Base-by-base conservation (phyloP, 495 filamentous ascomycete species). In the Penicillium cosmopolitanum region DNA sequence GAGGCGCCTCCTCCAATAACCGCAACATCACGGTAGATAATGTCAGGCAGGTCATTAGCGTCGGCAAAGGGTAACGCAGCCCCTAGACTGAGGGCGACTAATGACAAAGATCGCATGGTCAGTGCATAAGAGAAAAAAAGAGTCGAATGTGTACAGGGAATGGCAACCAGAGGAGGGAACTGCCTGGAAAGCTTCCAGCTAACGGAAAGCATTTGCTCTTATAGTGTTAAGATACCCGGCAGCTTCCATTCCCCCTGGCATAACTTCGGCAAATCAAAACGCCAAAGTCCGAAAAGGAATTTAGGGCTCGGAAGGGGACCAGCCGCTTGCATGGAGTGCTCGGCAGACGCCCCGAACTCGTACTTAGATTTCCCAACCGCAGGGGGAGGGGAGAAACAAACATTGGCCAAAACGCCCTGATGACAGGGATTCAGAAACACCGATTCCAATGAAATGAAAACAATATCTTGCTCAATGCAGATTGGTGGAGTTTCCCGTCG, bases 1-100 rank as follows among this genome's bases (percentile, higher is more conserved):
- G 79, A 71, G 23, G 74, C 75, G 43, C 80, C 79, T 25, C 80
- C 79, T 36, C 80, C 78, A 28, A 83, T 65, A 51, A 83, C 69
- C 47, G 61, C 74, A 50, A 81, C 73, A 64, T 78, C 75, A 43
- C 57, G 53, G 19, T 60, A 44, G 19, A 67, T 38, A 10, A 60
- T 19, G 4, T 59, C 46, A 9, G 28, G 28, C 25, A 58, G 16
- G 28, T 11, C 19, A 16, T 36, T 52, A 0, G 64, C 56, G 47
- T 48, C 15, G 7, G 47, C 56, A 6, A 62, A 13, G 15, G 59
- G 53, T 31, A 52, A 51, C 0, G 31, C 51, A 71, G 56, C 66
- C 53, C 67, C 46, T 42, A 65, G 53, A 9, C 4, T 35, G 2
- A 38, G 15, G 1, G 15, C 36, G 15, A 38, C 6, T 1, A n/a